Conservation (phyloP, 768 basidiomycete genomes). For the Kwoniella dejecticola region DNA sequence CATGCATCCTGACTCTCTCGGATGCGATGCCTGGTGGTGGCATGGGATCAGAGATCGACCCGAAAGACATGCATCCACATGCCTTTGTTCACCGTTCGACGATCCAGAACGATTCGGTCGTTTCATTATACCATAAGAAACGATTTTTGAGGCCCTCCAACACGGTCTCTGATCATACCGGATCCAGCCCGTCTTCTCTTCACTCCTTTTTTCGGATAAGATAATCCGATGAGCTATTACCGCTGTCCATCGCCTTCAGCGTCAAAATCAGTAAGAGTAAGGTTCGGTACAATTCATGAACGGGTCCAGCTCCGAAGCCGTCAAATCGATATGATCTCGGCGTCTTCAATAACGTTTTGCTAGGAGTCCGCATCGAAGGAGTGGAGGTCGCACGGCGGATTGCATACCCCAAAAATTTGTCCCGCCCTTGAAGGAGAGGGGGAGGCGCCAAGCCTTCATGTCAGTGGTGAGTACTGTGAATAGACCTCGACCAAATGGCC, state of each 20-base stretch:
- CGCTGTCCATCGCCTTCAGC: too few relatives aligned
- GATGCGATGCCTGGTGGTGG: not conserved
- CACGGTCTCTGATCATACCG: not conserved
- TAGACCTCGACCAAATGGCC: not conserved
- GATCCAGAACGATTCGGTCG: not conserved
- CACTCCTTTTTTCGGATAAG: not conserved
- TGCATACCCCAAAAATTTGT: constrained; percentile 7
- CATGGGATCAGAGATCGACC: constrained; percentile 3
- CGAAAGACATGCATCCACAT: not conserved
- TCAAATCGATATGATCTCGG: too few relatives aligned
- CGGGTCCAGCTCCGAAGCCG: constrained; percentile 2
- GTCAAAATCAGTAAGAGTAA: too few relatives aligned
- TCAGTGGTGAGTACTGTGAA: not conserved
- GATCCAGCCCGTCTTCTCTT: not conserved
- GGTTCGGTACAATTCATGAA: too few relatives aligned
- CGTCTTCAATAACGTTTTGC: too few relatives aligned
- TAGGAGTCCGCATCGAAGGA: not conserved
- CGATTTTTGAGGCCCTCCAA: constrained; percentile 4
- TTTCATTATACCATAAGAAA: not conserved
- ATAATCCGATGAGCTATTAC: not conserved
- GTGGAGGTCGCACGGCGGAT: not conserved
- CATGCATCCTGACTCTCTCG: not conserved
- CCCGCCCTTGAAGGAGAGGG: not conserved
- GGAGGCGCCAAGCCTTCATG: constrained; percentile 16
- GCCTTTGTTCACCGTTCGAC: not conserved